phyloP scores from a whole-genome alignment of 2,329 filamentous ascomycete genomes.

The Seiridium unicorne region DNA sequence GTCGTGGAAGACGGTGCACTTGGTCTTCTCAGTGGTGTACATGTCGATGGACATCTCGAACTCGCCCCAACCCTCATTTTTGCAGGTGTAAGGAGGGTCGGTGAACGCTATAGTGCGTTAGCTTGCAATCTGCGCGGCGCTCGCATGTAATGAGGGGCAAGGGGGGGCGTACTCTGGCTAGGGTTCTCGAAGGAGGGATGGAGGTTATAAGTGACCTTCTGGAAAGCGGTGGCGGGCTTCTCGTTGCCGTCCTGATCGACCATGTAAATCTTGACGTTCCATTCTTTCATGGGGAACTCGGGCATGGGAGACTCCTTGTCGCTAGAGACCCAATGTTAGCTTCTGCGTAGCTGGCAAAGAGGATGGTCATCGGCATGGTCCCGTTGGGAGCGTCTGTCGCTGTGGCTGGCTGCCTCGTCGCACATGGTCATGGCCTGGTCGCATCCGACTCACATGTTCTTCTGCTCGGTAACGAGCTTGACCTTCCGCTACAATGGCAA shows the following conservation, averaged over 20 bases:
- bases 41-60: conserved; percentile 92
- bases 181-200: conserved; percentile 92
- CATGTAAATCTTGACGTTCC: conserved; percentile 84
- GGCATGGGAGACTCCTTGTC: conserved; percentile 79
- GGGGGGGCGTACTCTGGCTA: conserved; percentile 67
- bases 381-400: neutral
- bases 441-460: conserved; percentile 68
- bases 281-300: conserved; percentile 88
- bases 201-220: conserved; percentile 88
- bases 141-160: neutral
- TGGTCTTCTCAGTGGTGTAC: conserved; percentile 75
- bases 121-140: no score
- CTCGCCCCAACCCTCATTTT: conserved; percentile 97
- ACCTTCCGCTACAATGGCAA: conserved; percentile 70
- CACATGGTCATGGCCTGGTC: conserved; percentile 2
- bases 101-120: conserved; percentile 60
- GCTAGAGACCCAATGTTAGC: conserved; percentile 38
- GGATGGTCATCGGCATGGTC: neutral
- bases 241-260: conserved; percentile 85
- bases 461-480: conserved; percentile 91
- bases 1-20: conserved; percentile 79
- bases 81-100: conserved; percentile 82
- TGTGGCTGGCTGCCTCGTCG: neutral
- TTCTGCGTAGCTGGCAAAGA: neutral
- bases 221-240: conserved; percentile 79